A percentile compares a stretch with the other conserved stretches of the same genome.
Evolutionary conservation across 2,329 filamentous ascomycete species (phyloP).

Genomic region (Neoascochyta sp.): DNA sequence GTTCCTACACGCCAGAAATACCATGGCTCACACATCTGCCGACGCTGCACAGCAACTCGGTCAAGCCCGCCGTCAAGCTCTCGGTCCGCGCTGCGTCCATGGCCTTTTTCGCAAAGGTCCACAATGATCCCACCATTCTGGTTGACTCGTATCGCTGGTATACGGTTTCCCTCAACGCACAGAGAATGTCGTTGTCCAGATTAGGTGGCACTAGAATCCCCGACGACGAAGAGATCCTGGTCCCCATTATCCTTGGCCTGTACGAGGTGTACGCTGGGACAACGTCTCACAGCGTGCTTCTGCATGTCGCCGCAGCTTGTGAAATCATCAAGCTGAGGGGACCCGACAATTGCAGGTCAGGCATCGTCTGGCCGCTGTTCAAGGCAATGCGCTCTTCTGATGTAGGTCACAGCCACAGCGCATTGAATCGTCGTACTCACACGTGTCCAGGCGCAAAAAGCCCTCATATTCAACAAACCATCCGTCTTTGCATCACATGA

Average conservation of each 20-base stretch:
- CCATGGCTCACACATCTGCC: constrained; percentile 28
- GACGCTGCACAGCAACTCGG: constrained; percentile 13
- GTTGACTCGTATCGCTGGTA: constrained; percentile 35
- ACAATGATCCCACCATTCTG: constrained; percentile 26
- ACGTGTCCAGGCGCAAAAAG: constrained; percentile 19
- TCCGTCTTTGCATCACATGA: constrained; percentile 24
- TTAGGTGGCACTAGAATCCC: constrained; percentile 18
- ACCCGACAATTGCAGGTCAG: constrained; percentile 23
- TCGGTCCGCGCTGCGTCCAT: constrained; percentile 33
- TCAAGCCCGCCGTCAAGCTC: constrained; percentile 23
- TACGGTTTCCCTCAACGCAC: constrained; percentile 23
- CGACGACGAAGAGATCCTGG: constrained; percentile 27
- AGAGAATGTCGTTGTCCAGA: constrained; percentile 20
- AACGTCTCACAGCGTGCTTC: constrained; percentile 24
- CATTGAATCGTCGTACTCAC: constrained; percentile 6
- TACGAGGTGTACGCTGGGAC: constrained; percentile 33
- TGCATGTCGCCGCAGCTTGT: constrained; percentile 26
- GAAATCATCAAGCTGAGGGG: constrained; percentile 33
- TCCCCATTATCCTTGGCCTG: constrained; percentile 27
- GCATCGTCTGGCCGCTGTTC: constrained; percentile 23
- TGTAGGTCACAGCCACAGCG: constrained; percentile 10
- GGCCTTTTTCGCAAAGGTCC: constrained; percentile 32
- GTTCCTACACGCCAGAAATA: constrained; percentile 16
- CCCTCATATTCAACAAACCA: constrained; percentile 24
- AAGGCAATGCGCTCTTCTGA: constrained; percentile 29